phyloP scores from a whole-genome alignment of 306 rosid genomes.

The Trifolium repens region DNA sequence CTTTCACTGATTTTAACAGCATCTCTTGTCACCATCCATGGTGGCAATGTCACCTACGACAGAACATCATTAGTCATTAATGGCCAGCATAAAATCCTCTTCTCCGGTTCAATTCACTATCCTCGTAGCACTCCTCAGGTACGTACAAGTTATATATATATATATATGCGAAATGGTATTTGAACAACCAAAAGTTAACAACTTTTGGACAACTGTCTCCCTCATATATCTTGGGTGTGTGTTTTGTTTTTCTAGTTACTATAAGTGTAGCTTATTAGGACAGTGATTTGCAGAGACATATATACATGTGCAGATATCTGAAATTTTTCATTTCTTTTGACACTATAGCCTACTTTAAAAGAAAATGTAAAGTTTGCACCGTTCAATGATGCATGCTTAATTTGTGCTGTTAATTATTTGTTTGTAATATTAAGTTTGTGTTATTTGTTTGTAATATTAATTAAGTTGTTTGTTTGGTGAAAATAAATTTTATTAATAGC shows the following conservation, averaged over 20 bases:
- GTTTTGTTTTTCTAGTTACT: no score
- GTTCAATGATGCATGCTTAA: background rate
- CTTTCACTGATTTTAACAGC: slow-evolving; percentile 38
- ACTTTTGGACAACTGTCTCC: no score
- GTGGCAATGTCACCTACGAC: slow-evolving; percentile 64
- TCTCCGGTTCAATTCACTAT: slow-evolving; percentile 87
- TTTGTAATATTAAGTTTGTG: background rate
- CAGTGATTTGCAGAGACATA: no score
- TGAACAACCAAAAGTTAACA: no score
- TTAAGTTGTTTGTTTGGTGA: background rate
- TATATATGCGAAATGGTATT: no score
- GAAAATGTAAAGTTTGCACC: no score
- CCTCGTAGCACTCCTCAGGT: slow-evolving; percentile 91
- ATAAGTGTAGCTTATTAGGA: no score
- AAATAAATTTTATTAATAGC: background rate
- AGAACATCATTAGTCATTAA: slow-evolving; percentile 66
- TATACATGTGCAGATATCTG: no score
- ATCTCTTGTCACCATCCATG: slow-evolving; percentile 30
- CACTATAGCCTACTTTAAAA: no score
- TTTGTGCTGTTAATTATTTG: background rate
- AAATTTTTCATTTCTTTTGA: no score
- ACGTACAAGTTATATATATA: background rate
- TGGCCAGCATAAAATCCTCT: slow-evolving; percentile 65
- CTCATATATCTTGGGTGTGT: no score
- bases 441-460: background rate